Base-by-base conservation (phyloP, 768 basidiomycete genomes). In the Heimioporus sp. region DNA sequence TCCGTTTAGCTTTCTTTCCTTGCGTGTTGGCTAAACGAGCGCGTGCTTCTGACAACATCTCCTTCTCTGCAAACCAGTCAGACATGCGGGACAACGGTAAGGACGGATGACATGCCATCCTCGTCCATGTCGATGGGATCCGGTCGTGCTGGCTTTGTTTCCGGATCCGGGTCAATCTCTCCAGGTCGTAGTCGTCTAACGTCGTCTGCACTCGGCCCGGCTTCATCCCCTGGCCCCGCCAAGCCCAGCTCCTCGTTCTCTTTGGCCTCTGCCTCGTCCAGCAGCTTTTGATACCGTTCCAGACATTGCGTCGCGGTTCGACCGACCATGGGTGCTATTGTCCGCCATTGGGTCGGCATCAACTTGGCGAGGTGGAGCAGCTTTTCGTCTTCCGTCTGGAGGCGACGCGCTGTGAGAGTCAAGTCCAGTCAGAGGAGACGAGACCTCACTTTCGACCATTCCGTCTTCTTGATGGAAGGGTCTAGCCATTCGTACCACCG, bases 101-200 rank as follows among this genome's bases (percentile, higher is more conserved):
- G 3, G 16, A 20, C 10, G n/a, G 11, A 15, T 1, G 34, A 73
- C 81, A 52, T 57, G 88, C 92, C 95, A 65, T 98, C 97, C 73
- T 99, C 97, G 66, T 99, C 97, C 97, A 99, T 99, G 73, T 99
- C 97, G 60, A 98, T 98, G 7, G 97, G 97, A 74, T 99, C 97
- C 6, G 97, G 97, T 24, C 97, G 82, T 11, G 97, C 97, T 43
- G 97, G 93, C 65, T 98, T 95, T 10, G 95, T 97, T 72, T 99
- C 97, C 13, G 97, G 97, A 73, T 99, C 95, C 7, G 96, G 95
- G 70, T 99, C 97, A 53, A 99, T 96, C 73, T 98, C 97, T 40
- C 97, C 97, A 9, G 97, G 93, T 45, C 93, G 79, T 55, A 99
- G 74, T 54, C 85, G 80, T 48, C 96, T 79, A 37, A 96, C 84